Conservation (phyloP, 148 eudicot species). For the Heliamphora exappendiculata region DNA sequence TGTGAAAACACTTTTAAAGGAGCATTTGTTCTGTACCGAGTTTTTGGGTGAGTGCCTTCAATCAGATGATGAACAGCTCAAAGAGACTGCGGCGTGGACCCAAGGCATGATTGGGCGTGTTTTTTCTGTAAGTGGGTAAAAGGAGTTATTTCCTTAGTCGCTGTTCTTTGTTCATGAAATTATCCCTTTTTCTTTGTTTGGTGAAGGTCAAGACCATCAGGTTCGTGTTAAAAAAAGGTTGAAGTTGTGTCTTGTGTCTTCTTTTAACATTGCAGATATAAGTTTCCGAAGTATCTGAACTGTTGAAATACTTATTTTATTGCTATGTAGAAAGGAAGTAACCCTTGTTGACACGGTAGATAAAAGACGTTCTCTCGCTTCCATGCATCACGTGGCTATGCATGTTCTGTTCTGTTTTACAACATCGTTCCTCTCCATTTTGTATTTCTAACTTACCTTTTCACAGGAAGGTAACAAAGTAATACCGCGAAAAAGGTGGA, state of each 20-base stretch:
- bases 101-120: slow-evolving; percentile 57
- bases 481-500: no score
- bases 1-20: slow-evolving; percentile 37
- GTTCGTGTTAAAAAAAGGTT: not conserved
- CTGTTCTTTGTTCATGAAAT: slow-evolving; percentile 6
- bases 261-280: not conserved
- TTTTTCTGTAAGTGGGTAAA: slow-evolving; percentile 21
- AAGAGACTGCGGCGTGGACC: slow-evolving; percentile 54
- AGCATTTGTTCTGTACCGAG: slow-evolving; percentile 35
- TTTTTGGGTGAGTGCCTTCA: slow-evolving; percentile 49
- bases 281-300: slow-evolving; percentile 16
- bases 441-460: no score
- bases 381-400: no score
- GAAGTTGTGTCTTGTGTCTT: not conserved
- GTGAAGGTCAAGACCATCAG: slow-evolving; percentile 3
- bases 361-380: no score
- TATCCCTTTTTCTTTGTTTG: slow-evolving; percentile 8
- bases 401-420: no score
- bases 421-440: no score
- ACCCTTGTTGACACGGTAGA: no score
- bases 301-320: slow-evolving; percentile 5
- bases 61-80: slow-evolving; percentile 50
- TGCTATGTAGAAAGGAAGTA: slow-evolving; percentile 5
- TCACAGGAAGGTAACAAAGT: no score
- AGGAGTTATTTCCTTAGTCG: not conserved